Percentiles rank a stretch among this genome's conserved stretches.
Conservation (phyloP, 2,329 filamentous ascomycete species). For the Verticillium klebahnii region DNA sequence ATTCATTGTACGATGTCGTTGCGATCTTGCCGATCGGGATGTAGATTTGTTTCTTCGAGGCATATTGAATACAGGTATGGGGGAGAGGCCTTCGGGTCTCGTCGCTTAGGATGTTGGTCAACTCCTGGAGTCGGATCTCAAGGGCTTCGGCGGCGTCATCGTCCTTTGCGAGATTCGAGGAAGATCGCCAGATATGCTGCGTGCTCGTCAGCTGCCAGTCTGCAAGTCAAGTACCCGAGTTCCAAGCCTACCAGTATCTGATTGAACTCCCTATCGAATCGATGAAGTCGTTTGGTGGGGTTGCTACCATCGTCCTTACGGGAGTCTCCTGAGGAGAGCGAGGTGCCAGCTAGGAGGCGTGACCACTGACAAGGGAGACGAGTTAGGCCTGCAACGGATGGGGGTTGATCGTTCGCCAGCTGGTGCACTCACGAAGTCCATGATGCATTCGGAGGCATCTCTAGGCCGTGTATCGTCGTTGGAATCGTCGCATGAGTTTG, state of each 20-base stretch:
- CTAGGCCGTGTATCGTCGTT: slow-evolving; percentile 14
- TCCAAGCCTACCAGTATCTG: slow-evolving; percentile 49
- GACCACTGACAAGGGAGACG: slow-evolving; percentile 48
- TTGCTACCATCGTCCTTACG: slow-evolving; percentile 58
- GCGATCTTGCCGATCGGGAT: slow-evolving; percentile 86
- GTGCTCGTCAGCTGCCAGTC: not conserved
- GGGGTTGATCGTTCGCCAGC: slow-evolving; percentile 5
- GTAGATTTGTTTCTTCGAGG: slow-evolving; percentile 82
- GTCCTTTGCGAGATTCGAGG: slow-evolving; percentile 56
- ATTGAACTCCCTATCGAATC: slow-evolving; percentile 63
- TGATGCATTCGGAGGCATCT: slow-evolving; percentile 43
- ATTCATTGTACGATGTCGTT: slow-evolving; percentile 76
- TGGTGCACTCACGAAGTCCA: slow-evolving; percentile 50
- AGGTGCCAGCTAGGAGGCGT: slow-evolving; percentile 59
- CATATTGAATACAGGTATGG: slow-evolving; percentile 87
- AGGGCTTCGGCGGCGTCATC: slow-evolving; percentile 58
- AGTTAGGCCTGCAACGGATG: slow-evolving; percentile 7
- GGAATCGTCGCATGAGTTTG: slow-evolving; percentile 1
- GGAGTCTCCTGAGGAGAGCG: slow-evolving; percentile 50
- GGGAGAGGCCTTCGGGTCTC: slow-evolving; percentile 84
- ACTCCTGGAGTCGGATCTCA: slow-evolving; percentile 58
- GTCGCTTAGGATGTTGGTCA: slow-evolving; percentile 74
- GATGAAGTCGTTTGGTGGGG: slow-evolving; percentile 58
- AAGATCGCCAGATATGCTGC: slow-evolving; percentile 50
- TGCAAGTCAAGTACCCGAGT: not conserved